A percentile compares a stretch with the other conserved stretches of the same genome.
These are phyloP conservation scores for Prunus yedoensis DNA, from an alignment of 331 rosid species.

Conservation along the genomic window DNA sequence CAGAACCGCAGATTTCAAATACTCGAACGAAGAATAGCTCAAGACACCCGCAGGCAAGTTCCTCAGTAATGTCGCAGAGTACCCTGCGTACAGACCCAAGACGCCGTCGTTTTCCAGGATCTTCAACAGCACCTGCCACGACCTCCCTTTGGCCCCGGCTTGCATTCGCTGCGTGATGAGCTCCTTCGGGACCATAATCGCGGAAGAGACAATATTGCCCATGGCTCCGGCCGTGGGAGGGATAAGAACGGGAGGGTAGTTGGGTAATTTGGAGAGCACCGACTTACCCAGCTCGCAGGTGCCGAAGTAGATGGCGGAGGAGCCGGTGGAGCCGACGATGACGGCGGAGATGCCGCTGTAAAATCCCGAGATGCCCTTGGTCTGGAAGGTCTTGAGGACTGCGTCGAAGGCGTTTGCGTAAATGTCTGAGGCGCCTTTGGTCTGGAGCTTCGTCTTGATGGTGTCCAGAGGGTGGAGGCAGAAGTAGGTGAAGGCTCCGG, in stretches of 20 bases:
- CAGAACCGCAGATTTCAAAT: slow-evolving; percentile 71
- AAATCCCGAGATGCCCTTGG: slow-evolving; percentile 63
- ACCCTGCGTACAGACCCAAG: slow-evolving; percentile 77
- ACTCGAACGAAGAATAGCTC: slow-evolving; percentile 87
- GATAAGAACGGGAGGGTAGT: slow-evolving; percentile 56
- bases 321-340: slow-evolving; percentile 80
- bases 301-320: slow-evolving; percentile 85
- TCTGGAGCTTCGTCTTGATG: slow-evolving; percentile 81
- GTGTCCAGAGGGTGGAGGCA: slow-evolving; percentile 88
- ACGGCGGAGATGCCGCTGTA: slow-evolving; percentile 86
- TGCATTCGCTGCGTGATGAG: slow-evolving; percentile 94
- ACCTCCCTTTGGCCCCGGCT: slow-evolving; percentile 71
- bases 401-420: slow-evolving; percentile 74
- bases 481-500: slow-evolving; percentile 92
- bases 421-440: slow-evolving; percentile 73
- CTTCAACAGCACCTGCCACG: slow-evolving; percentile 60
- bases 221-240: slow-evolving; percentile 89
- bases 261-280: slow-evolving; percentile 40
- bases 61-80: slow-evolving; percentile 73
- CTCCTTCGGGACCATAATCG: slow-evolving; percentile 93
- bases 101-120: slow-evolving; percentile 76
- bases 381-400: slow-evolving; percentile 54
- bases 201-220: slow-evolving; percentile 81
- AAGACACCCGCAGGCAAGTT: slow-evolving; percentile 87
- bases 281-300: slow-evolving; percentile 90